Base-by-base conservation (phyloP, 2,329 filamentous ascomycete genomes). In the Sporothrix brunneoviolacea region DNA sequence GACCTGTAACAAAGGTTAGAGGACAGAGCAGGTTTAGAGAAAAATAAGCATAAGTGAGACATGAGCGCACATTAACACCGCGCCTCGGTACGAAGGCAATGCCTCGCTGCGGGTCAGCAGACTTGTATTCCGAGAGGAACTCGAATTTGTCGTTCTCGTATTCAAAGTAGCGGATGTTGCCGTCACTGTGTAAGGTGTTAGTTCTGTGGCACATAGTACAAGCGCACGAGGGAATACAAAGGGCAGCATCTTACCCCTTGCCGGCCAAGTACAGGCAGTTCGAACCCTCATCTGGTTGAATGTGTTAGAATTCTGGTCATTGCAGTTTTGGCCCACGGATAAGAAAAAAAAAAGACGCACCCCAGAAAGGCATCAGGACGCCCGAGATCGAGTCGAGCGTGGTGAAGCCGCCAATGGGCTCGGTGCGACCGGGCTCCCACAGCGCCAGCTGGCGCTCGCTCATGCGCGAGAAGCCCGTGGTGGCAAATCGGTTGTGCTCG, bases 351-450 rank as follows among this genome's bases (percentile, higher is more conserved):
- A 32, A n/a, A 22, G 16, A 49, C 35, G 30, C 9, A 82, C 79
- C 93, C 93, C 93, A 98, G 80, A 98, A 97, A 28, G 93, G 93
- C 88, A 98, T 96, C 77, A 90, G 95, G 54, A 98, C 91, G 66
- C 93, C 93, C 40, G 91, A 96, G 62, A 95, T 95, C 41, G 89
- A 94, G 70, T 98, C 93, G 43, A 98, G 79, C 59, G 87, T 86
- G 61, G 81, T 84, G 72, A 96, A 96, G 15, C 90, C 91, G 45
- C 88, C 90, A 61, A 97, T 85, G 43, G 93, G 93, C 61, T 94
- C 85, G 32, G 83, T 80, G 57, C 82, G 84, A 60, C 91, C 87
- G 42, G 90, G 83, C 73, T 98, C 93, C 93, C 93, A 98, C 33
- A 98, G 77, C 48, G 88, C 93, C 59, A 98, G 78, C 68, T 98